phyloP scores from a whole-genome alignment of 2,329 filamentous ascomycete genomes.

The Neonectria neomacrospora region DNA sequence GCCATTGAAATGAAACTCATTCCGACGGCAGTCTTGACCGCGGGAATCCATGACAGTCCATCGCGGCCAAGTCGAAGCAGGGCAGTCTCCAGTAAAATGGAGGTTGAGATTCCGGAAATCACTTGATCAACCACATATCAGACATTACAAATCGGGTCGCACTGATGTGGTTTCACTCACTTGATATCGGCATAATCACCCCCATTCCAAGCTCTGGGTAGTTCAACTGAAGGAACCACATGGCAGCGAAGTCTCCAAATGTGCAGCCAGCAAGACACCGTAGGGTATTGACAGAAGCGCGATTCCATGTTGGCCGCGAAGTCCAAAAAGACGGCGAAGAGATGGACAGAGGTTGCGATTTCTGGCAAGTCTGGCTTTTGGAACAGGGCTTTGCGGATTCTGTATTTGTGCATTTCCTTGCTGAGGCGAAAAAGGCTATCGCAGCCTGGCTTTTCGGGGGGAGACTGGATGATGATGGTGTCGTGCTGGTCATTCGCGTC shows the following conservation, averaged over 20 bases:
- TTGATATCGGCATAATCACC: constrained; percentile 63
- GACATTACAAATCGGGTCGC: neutral
- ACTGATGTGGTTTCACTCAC: constrained; percentile 43
- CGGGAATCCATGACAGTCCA: constrained; percentile 56
- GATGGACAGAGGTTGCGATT: neutral
- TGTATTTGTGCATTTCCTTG: neutral
- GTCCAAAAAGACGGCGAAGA: constrained; percentile 46
- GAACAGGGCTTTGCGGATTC: neutral
- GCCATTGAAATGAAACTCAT: constrained; percentile 71
- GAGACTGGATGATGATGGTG: neutral
- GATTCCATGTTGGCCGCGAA: constrained; percentile 54
- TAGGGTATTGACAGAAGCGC: constrained; percentile 65
- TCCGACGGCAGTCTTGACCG: constrained; percentile 63
- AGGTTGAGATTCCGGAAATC: constrained; percentile 62
- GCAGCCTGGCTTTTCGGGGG: no score
- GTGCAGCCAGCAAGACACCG: constrained; percentile 67
- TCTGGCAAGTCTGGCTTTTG: neutral
- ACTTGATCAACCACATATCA: constrained; percentile 49
- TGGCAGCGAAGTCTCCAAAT: constrained; percentile 64
- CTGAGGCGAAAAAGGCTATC: neutral
- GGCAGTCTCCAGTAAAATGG: constrained; percentile 63
- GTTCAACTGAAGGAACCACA: constrained; percentile 65
- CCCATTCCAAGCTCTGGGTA: constrained; percentile 59
- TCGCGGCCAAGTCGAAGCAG: constrained; percentile 62
- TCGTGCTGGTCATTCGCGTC: neutral